A percentile compares a stretch with the other conserved stretches of the same genome.
Evolutionary conservation across 345 rosid species (phyloP).

Genomic region (Punica granatum): DNA sequence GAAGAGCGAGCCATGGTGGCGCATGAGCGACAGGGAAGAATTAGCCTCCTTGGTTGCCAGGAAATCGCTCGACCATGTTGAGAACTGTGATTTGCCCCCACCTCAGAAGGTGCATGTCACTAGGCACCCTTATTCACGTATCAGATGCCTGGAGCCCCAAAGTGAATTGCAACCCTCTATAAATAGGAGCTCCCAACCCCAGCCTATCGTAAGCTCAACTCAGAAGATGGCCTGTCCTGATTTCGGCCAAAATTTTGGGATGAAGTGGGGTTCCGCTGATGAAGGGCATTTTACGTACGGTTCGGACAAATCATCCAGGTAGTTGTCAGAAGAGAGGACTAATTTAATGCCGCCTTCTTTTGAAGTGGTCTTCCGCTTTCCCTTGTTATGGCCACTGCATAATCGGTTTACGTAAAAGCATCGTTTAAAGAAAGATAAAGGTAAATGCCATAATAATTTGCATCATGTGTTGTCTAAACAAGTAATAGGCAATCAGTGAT

Average conservation of each 20-base stretch:
- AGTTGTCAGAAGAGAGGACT: background rate
- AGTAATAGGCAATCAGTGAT: background rate
- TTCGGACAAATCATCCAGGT: conserved; percentile 9
- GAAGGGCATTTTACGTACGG: background rate
- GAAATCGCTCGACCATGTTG: conserved; percentile 53
- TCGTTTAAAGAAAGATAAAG: background rate
- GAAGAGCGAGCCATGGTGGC: conserved; percentile 84
- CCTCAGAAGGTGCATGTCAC: conserved; percentile 51
- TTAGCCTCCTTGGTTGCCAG: conserved; percentile 78
- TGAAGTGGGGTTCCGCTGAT: conserved; percentile 8
- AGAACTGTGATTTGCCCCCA: conserved; percentile 84
- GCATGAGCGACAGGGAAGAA: conserved; percentile 62
- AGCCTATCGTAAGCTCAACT: background rate
- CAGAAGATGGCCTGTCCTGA: background rate
- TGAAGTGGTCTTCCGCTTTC: background rate
- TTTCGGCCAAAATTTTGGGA: background rate
- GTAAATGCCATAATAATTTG: background rate
- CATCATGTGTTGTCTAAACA: background rate
- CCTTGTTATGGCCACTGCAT: background rate
- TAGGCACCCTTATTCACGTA: conserved; percentile 29
- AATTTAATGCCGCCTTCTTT: background rate
- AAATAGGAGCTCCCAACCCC: conserved; percentile 1
- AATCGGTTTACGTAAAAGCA: background rate
- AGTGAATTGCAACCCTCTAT: background rate
- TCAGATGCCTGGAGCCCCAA: conserved; percentile 22